Conservation (phyloP, 2,329 filamentous ascomycete genomes). For the Phyllosticta citribraziliensis region DNA sequence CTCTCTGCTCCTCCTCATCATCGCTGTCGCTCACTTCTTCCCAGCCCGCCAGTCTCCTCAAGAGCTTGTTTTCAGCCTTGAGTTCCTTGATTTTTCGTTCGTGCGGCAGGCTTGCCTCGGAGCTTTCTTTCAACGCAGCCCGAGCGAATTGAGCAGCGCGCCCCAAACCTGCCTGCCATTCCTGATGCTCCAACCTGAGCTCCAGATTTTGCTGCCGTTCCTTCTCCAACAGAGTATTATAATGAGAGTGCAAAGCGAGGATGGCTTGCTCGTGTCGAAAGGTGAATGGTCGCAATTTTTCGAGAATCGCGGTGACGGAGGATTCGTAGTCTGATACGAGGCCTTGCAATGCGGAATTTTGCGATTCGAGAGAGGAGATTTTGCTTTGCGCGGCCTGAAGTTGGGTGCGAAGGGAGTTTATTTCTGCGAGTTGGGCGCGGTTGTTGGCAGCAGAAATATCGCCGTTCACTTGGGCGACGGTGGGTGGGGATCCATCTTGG, state of each 20-base stretch:
- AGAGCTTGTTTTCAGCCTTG: conserved; percentile 38
- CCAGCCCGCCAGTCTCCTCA: conserved; percentile 38
- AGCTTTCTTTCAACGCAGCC: conserved; percentile 28
- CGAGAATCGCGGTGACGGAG: conserved; percentile 27
- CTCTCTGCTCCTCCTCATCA: conserved; percentile 30
- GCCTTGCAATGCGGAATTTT: conserved; percentile 18
- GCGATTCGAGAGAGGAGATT: conserved; percentile 18
- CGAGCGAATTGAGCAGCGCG: conserved; percentile 34
- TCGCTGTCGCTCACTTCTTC: conserved; percentile 31
- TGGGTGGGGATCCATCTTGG: conserved; percentile 23
- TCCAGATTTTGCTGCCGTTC: conserved; percentile 36
- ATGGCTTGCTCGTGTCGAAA: conserved; percentile 35
- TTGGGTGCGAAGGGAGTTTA: conserved; percentile 22
- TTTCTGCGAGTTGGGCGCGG: conserved; percentile 18
- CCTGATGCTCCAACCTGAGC: conserved; percentile 37
- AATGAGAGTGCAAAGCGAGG: conserved; percentile 38
- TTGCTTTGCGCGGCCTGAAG: conserved; percentile 21
- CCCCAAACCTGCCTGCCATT: conserved; percentile 38
- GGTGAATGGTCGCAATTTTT: conserved; percentile 27
- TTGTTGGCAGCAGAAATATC: conserved; percentile 13
- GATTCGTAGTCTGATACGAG: conserved; percentile 35
- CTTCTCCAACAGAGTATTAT: conserved; percentile 34
- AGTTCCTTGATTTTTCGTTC: conserved; percentile 31
- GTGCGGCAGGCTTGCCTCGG: conserved; percentile 27
- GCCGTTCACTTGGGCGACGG: conserved; percentile 25